A percentile compares a stretch with the other conserved stretches of the same genome.
Evolutionary conservation across 257 asterid species (phyloP).

Genomic region (Anisodus tanguticus): DNA sequence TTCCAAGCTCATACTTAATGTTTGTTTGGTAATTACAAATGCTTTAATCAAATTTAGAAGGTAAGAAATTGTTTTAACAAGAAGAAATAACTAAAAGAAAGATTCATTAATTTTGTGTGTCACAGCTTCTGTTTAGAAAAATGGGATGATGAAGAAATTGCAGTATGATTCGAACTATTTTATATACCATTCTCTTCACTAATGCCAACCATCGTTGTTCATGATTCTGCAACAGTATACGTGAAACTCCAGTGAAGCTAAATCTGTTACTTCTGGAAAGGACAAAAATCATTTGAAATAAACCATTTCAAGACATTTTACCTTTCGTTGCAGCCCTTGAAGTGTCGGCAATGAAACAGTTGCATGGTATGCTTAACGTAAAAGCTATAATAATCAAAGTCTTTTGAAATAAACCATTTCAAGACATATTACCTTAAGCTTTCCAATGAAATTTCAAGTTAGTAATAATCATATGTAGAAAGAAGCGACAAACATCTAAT

Average conservation of each 20-base stretch:
- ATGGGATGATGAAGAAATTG: not conserved
- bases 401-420: not conserved
- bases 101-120: not conserved
- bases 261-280: not conserved
- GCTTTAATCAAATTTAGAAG: not conserved
- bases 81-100: not conserved
- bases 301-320: too few species aligned
- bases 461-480: constrained; percentile 21
- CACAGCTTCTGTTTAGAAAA: not conserved
- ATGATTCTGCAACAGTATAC: not conserved
- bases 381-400: not conserved
- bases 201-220: not conserved
- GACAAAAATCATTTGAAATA: not conserved
- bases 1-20: not conserved
- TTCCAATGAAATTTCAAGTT: constrained; percentile 14
- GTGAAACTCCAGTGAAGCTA: not conserved
- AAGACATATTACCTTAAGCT: not conserved
- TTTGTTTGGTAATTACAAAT: not conserved
- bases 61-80: not conserved
- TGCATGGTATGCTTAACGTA: not conserved
- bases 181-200: not conserved
- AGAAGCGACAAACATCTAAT: not conserved
- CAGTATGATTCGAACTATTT: not conserved
- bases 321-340: not conserved
- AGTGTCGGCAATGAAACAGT: not conserved